Evolutionary conservation across 78 protist genomes (phyloP).

Genomic region (Chrysochromulina tobinii): DNA sequence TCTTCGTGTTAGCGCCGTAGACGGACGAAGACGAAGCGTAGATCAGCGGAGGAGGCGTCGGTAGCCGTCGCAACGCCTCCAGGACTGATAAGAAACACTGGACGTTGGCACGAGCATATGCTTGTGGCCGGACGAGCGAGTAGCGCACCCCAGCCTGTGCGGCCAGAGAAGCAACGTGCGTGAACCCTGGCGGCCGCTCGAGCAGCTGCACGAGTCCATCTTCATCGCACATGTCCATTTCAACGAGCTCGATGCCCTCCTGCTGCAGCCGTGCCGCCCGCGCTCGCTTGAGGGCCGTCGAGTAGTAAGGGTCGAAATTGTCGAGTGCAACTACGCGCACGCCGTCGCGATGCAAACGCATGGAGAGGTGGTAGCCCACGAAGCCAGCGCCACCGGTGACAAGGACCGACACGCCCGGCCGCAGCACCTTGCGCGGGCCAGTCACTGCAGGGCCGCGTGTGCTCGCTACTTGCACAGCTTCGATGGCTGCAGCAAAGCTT

Average conservation of each 20-base stretch:
- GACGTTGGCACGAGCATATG: slow-evolving; percentile 54
- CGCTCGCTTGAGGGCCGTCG: slow-evolving; percentile 31
- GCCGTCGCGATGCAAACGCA: neutral
- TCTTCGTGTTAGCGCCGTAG: slow-evolving; percentile 44
- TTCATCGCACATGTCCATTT: neutral
- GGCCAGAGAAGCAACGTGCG: slow-evolving; percentile 60
- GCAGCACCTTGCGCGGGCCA: neutral
- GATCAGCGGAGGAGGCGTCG: neutral
- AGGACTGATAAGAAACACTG: slow-evolving; percentile 42
- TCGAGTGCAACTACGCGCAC: slow-evolving; percentile 43
- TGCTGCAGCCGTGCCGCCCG: neutral
- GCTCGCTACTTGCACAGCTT: too few relatives aligned
- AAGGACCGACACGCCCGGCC: neutral
- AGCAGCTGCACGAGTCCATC: neutral
- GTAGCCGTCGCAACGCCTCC: slow-evolving; percentile 18
- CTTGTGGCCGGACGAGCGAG: slow-evolving; percentile 39
- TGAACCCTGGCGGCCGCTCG: neutral
- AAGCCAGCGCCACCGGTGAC: slow-evolving; percentile 19
- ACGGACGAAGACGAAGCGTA: slow-evolving; percentile 65
- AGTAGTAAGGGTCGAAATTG: slow-evolving; percentile 56
- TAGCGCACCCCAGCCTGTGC: slow-evolving; percentile 74
- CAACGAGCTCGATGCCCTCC: neutral
- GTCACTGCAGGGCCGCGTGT: too few relatives aligned
- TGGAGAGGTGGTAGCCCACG: neutral
- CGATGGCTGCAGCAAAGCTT: too few relatives aligned